phyloP scores from a whole-genome alignment of 2,329 filamentous ascomycete species.

The Tolypocladium album region DNA sequence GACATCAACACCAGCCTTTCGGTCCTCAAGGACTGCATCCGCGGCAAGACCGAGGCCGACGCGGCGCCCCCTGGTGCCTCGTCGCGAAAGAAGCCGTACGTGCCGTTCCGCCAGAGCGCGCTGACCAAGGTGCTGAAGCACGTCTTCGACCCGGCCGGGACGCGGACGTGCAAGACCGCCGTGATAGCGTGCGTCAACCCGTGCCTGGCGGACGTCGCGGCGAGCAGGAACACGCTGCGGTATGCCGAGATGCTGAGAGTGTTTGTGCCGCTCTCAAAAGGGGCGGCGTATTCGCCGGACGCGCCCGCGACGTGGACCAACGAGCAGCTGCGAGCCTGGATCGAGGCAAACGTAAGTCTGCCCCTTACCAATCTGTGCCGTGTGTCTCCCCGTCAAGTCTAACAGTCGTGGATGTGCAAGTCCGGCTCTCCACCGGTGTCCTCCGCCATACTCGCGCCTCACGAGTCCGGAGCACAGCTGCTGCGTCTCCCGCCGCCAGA shows the following conservation, averaged over 20 bases:
- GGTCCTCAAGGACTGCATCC: constrained; percentile 41
- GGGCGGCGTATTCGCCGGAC: constrained; percentile 11
- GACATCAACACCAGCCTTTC: constrained; percentile 39
- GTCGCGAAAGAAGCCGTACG: constrained; percentile 8
- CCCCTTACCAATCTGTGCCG: background rate
- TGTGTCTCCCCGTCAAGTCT: constrained; percentile 5
- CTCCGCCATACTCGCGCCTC: constrained; percentile 23
- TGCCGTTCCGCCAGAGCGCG: constrained; percentile 35
- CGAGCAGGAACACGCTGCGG: constrained; percentile 36
- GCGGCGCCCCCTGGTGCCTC: constrained; percentile 11
- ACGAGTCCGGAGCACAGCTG: constrained; percentile 29
- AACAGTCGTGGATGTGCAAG: constrained; percentile 4
- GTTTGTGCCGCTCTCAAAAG: constrained; percentile 16
- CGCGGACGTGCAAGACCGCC: constrained; percentile 28
- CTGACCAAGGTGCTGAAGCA: constrained; percentile 38
- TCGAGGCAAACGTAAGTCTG: constrained; percentile 25
- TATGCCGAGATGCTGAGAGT: constrained; percentile 37
- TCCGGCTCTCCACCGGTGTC: constrained; percentile 26
- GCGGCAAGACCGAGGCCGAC: constrained; percentile 28
- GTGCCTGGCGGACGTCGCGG: constrained; percentile 28
- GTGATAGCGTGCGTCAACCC: constrained; percentile 38
- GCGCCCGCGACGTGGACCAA: constrained; percentile 29
- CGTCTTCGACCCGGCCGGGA: constrained; percentile 31
- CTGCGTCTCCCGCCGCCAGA: constrained; percentile 27
- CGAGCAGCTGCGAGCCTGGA: constrained; percentile 26